Evolutionary conservation across 73 alveolate species (phyloP), one percentile per base, ranked within the genome.

Genomic region (Durusdinium trenchii): DNA sequence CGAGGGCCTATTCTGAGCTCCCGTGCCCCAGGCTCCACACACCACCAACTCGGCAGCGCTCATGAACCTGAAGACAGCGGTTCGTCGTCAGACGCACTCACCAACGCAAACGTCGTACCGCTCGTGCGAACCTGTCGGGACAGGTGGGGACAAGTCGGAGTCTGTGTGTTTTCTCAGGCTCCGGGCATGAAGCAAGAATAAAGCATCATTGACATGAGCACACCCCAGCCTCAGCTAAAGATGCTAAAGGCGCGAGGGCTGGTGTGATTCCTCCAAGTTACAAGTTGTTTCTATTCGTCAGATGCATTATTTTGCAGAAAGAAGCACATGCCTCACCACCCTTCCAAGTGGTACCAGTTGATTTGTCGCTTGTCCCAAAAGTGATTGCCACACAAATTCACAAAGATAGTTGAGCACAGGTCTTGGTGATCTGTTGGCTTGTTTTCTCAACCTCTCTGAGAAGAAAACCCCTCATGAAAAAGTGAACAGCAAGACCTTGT

Each of bases 181-280:
- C 85, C 71, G 6, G 54, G 40, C 96, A 89, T 89, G 86, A 89
- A 89, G 86, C 82, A 46, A 28, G 96, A 89, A 51, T 89, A 89
- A 51, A 89, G 96, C 96, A 89, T 89, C 96, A 89, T 89, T 47
- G 96, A 89, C 96, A 89, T 89, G 32, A 89, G 73, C 26, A 89
- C 60, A 2, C 96, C 96, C 96, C 96, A 89, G 9, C 96, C 96
- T 60, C 35, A 0, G 64, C n/a, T n/a, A n/a, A n/a, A 40, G 30
- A 9, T 3, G 38, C 1, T 54, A n/a, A 57, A 57, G 69, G 23
- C 12, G 30, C 30, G 73, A 60, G 73, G 30, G 30, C 73, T 23
- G 18, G 73, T 60, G 73, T 2, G 30, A 23, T 60, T 60, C n/a
- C 73, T 32, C 73, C 73, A 1, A 57, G 32, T 2, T 1, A 23